Evolutionary conservation across 495 filamentous ascomycete genomes (phyloP), one percentile per base, ranked within the genome.

Genomic region (Annulohypoxylon maeteangense): DNA sequence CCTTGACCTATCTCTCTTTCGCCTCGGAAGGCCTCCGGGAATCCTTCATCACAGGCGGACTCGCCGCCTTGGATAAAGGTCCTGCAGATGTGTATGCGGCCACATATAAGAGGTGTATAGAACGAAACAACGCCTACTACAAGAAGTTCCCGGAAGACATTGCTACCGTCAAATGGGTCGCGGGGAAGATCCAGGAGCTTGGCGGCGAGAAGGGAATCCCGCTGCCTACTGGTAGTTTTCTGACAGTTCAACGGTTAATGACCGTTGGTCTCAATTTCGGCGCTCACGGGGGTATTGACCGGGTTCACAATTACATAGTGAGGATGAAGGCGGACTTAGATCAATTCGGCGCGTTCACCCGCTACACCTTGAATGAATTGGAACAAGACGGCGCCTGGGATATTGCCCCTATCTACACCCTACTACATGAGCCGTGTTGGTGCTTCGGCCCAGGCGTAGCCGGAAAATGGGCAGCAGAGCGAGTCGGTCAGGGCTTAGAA

Each of bases 391-490:
- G 88, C 7, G 81, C 84, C 2, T 93, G 92, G 73, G 93, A 98
- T 70, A 86, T 86, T 12, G 86, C 88, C 61, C 85, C 94, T 38
- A 87, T 98, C 62, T 98, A 98, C 75, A 90, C 93, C 20, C 80
- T 97, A 29, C 80, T 96, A 1, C 95, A 98, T 65, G 95, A 98
- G 77, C 81, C 91, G 4, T 87, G 91, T 63, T 98, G 98, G 81
- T 93, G 90, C 75, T 87, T 87, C 67, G 72, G 79, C 14, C 74
- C 78, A 14, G 81, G 81, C 1, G 60, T 76, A 14, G 78, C 83
- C 4, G 82, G 83, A 0, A 76, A 78, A 40, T 88, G 85, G 85
- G 78, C 86, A 6, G 85, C 86, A 6, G 63, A 82, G 14, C 76
- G 81, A 18, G 79, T 87, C 18, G 84, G 82, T 18, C 70, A 71